Percentiles rank a stretch among this genome's conserved stretches.
These are phyloP conservation scores for Nepenthes mirabilis DNA, from an alignment of 148 eudicot species.

Conservation along the genomic window DNA sequence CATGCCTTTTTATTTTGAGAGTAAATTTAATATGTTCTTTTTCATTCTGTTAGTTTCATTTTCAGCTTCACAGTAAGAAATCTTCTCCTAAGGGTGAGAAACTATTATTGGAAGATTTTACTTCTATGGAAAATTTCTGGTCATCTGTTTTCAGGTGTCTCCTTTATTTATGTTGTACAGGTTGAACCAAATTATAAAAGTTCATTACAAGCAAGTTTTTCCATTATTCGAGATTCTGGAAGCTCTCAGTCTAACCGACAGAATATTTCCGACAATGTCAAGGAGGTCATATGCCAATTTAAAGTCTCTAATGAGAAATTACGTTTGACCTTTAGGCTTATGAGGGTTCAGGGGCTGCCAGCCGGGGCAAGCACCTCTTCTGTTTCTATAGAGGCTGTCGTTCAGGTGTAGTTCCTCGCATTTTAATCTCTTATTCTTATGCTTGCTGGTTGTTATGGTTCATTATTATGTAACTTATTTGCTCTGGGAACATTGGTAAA, in stretches of 20 bases:
- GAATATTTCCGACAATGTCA: conserved; percentile 4
- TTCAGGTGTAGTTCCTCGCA: conserved; percentile 34
- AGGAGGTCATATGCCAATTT: conserved; percentile 53
- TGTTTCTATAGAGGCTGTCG: conserved; percentile 67
- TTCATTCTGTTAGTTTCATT: not conserved
- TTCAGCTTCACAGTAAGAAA: not conserved
- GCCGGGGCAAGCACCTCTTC: conserved; percentile 73
- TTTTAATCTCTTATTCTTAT: not conserved
- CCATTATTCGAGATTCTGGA: conserved; percentile 6
- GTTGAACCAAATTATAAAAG: conserved; percentile 10
- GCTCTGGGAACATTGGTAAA: no score
- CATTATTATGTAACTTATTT: not conserved
- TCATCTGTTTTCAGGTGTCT: not conserved
- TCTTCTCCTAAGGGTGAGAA: not conserved
- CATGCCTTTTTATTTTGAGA: no score
- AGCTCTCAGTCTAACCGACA: conserved; percentile 8
- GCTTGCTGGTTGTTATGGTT: conserved; percentile 1
- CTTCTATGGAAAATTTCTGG: not conserved
- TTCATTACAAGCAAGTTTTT: conserved; percentile 15
- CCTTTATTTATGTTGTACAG: conserved; percentile 12
- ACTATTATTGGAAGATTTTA: not conserved
- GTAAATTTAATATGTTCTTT: no score
- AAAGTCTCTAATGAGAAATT: conserved; percentile 32
- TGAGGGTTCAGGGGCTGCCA: conserved; percentile 72
- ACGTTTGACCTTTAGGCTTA: conserved; percentile 59